Conservation (phyloP, 2,329 filamentous ascomycete genomes). For the Ascomycota sp. region DNA sequence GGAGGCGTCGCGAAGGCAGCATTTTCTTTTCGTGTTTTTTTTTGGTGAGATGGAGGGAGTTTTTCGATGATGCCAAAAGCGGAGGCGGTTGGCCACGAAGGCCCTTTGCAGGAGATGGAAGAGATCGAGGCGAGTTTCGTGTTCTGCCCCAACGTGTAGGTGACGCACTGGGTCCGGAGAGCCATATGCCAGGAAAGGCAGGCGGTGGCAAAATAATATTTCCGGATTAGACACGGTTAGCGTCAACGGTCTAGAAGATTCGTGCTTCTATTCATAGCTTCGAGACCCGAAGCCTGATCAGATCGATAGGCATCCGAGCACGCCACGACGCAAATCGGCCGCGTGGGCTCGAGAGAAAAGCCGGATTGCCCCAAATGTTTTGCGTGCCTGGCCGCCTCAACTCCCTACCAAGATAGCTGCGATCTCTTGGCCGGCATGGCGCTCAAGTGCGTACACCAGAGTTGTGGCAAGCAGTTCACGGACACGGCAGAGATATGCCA, state of each 20-base stretch:
- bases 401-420: constrained; percentile 1
- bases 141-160: no score
- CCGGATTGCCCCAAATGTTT: background rate
- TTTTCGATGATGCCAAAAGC: no score
- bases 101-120: no score
- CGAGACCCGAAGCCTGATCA: no score
- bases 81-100: no score
- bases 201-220: constrained; percentile 13
- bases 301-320: no score
- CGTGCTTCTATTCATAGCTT: constrained; percentile 15
- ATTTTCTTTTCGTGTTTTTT: constrained; percentile 14
- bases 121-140: no score
- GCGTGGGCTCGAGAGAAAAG: no score
- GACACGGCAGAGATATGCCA: constrained; percentile 66
- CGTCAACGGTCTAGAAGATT: constrained; percentile 19
- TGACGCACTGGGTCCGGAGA: no score
- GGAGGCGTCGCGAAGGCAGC: constrained; percentile 27
- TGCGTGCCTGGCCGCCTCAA: background rate
- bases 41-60: no score
- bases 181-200: constrained; percentile 14
- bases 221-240: background rate
- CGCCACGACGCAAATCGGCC: no score
- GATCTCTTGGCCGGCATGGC: constrained; percentile 26
- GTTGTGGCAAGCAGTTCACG: constrained; percentile 75
- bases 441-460: constrained; percentile 87